Percentiles rank a stretch among this genome's conserved stretches.
Evolutionary conservation across 768 basidiomycete genomes (phyloP).

Genomic region (Auriculariales sp.): DNA sequence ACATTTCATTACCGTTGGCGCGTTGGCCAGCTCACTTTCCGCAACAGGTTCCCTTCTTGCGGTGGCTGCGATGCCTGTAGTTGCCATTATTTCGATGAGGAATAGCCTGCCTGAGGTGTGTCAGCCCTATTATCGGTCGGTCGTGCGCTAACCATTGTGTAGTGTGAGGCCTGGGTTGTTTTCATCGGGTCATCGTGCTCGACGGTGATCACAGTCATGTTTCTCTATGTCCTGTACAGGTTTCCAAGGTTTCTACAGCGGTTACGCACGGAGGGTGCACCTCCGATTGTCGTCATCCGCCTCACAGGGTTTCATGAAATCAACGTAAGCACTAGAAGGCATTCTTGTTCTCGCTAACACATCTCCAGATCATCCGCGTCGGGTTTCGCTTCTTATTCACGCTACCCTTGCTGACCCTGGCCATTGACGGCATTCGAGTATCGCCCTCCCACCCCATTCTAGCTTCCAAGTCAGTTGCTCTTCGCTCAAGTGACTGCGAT

Average conservation of each 20-base stretch:
- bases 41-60: conserved; percentile 45
- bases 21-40: background rate
- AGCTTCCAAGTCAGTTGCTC: conserved; percentile 34
- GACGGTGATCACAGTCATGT: conserved; percentile 50
- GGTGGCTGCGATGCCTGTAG: conserved; percentile 58
- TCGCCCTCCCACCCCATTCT: conserved; percentile 29
- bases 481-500: background rate
- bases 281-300: conserved; percentile 58
- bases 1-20: background rate
- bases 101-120: conserved; percentile 42
- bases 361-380: conserved; percentile 45
- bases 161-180: conserved; percentile 68
- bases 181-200: conserved; percentile 54
- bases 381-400: conserved; percentile 65
- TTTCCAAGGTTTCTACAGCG: conserved; percentile 59
- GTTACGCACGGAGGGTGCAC: conserved; percentile 61
- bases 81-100: conserved; percentile 45
- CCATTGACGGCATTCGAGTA: conserved; percentile 43
- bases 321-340: conserved; percentile 36
- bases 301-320: conserved; percentile 63
- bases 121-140: conserved; percentile 9
- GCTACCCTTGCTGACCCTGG: conserved; percentile 50
- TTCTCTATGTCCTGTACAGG: conserved; percentile 53
- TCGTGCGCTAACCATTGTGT: background rate
- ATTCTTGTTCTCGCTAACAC: background rate